Conservation (phyloP, 306 rosid species). For the Malus asiatica region DNA sequence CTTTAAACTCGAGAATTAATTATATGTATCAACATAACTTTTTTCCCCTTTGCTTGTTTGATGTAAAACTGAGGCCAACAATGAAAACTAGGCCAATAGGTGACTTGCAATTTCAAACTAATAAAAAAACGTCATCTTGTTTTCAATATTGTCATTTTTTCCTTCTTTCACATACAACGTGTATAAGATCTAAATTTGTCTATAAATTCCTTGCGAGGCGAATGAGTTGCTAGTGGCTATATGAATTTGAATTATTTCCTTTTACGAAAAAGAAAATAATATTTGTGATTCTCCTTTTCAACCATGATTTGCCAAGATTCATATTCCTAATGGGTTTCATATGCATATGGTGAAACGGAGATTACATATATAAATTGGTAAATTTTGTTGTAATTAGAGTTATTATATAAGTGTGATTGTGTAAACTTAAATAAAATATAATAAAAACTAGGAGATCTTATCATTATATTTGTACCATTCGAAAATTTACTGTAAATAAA, state of each 20-base stretch:
- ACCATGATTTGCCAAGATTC: neutral
- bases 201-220: neutral
- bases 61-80: neutral
- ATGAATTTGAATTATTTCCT: neutral
- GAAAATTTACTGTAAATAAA: too few relatives aligned
- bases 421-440: neutral
- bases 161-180: neutral
- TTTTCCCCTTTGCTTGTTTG: neutral
- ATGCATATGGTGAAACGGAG: neutral
- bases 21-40: too few relatives aligned
- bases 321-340: too few relatives aligned
- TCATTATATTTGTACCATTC: too few relatives aligned
- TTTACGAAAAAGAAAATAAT: neutral
- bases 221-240: neutral
- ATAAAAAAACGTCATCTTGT: neutral
- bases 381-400: too few relatives aligned
- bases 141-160: neutral
- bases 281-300: neutral
- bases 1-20: slow-evolving; percentile 18
- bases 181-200: neutral
- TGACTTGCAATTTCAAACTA: neutral
- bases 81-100: neutral
- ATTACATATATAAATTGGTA: neutral
- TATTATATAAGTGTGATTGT: too few relatives aligned
- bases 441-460: neutral